These are phyloP conservation scores for Ascochyta viciae-villosae DNA, from an alignment of 2,329 filamentous ascomycete genomes.

Conservation along the genomic window DNA sequence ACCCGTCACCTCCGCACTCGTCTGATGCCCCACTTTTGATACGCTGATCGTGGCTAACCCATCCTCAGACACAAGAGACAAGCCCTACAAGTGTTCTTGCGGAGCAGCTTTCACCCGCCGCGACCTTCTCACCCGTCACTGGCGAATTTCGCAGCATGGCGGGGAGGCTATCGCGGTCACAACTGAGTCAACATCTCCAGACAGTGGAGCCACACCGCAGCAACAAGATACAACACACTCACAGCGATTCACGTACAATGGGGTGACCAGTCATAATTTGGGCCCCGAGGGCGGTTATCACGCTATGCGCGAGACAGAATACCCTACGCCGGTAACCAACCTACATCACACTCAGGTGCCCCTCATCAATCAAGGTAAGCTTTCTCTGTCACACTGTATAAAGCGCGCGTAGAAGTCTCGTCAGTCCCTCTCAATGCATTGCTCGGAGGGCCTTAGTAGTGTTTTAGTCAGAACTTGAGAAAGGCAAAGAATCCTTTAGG, in stretches of 20 bases:
- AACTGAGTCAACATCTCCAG: slow-evolving; percentile 12
- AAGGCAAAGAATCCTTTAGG: too few relatives aligned
- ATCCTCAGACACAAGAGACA: slow-evolving; percentile 38
- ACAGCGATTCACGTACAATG: neutral
- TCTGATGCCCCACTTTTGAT: slow-evolving; percentile 20
- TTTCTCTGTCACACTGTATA: neutral
- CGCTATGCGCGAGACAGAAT: slow-evolving; percentile 10
- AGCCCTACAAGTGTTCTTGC: slow-evolving; percentile 39
- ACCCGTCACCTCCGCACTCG: slow-evolving; percentile 42
- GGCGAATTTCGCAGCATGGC: slow-evolving; percentile 38
- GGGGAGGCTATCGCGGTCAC: slow-evolving; percentile 8
- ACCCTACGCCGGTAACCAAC: slow-evolving; percentile 17
- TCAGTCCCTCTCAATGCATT: too few relatives aligned
- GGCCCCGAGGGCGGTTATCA: neutral
- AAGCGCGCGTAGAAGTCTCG: too few relatives aligned
- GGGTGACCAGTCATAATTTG: neutral
- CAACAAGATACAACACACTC: neutral
- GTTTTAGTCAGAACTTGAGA: too few relatives aligned
- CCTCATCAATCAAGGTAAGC: slow-evolving; percentile 24
- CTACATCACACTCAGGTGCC: slow-evolving; percentile 24
- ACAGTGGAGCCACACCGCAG: slow-evolving; percentile 1
- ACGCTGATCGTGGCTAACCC: slow-evolving; percentile 14
- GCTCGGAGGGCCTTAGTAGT: too few relatives aligned
- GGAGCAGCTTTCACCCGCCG: slow-evolving; percentile 37
- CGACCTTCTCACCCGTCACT: slow-evolving; percentile 42